Base-by-base conservation (phyloP, 2,329 filamentous ascomycete species). In the Botrytis porri region DNA sequence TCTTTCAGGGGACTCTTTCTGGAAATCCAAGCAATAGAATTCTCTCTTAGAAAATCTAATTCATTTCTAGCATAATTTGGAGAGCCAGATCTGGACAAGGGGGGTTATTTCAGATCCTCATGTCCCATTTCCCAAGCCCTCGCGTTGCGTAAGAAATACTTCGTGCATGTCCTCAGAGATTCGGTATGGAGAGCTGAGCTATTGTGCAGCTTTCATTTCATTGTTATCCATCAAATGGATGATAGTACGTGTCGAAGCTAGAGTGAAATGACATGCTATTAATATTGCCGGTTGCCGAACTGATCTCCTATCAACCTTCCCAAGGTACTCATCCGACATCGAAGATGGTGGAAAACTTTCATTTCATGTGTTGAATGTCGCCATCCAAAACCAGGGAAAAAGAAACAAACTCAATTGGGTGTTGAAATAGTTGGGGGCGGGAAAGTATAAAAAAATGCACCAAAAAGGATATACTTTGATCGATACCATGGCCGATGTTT, bases 51-150 rank as follows among this genome's bases (percentile, higher is more conserved):
- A 9, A 14, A 35, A n/a, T n/a, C 1, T 2, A 4, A 0, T 9
- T 2, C 14, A 16, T n/a, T 18, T n/a, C 1, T 7, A 9, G 4
- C 7, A 16, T 39, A 1, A 14, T 39, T 62, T 9, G 8, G 5
- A 14, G 22, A 7, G 6, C 7, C 8, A 61, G 8, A 62, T 39
- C 0, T 62, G 1, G 8, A 6, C 14, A 14, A 39, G 8, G 10
- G 14, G 8, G 12, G 8, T 4, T 0, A n/a, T 39, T n/a, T 39
- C 6, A n/a, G 0, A n/a, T 39, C 0, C 5, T 9, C 4, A 3
- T 8, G 6, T 3, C 14, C 5, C 14, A 0, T 29, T 54, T n/a
- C 14, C 14, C 5, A 16, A 5, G n/a, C 29, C 51, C 5, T 29
- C 12, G n/a, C 1, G 2, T 29, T 29, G 14, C 25, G 1, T 16